Evolutionary conservation across 176 grass and related monocot species (phyloP), one percentile per base, ranked within the genome.

Genomic region (Aegilops sharonensis): DNA sequence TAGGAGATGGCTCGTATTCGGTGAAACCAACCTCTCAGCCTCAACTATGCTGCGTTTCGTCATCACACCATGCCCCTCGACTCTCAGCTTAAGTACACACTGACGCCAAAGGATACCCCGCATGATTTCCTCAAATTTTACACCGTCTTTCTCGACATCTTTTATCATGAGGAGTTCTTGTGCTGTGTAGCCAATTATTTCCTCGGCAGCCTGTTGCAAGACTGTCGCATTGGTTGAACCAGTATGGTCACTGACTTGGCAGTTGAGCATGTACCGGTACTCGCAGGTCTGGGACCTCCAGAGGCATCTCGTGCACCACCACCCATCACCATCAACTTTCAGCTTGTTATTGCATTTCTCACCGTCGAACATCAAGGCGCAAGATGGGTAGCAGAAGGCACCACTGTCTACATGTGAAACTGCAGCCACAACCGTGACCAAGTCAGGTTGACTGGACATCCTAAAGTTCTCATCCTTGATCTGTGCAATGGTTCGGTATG

Each of bases 381-480:
- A 98, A 85, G 90, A 90, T 60, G 89, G 92, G 25, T 98, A 98
- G 77, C 75, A 98, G 81, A 98, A 92, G 77, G 25, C 82, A 32
- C 88, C 91, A n/a, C 76, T 9, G 17, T 39, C 54, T 24, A 95
- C 13, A 75, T 81, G 78, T 40, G 90, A 90, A 86, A 98, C 77
- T 12, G 81, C 43, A 60, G 80, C 91, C 75, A 95, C 93, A 57
- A 98, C 47, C 59, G 69, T 91, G 37, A 98, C 84, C 84, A 86
- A 94, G 21, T 89, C 93, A 15, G 93, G 85, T 64, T 95, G 95
- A 60, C 87, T 89, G 9, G 56, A 27, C 67, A 57, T 76, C 34
- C 95, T 82, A 32, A 98, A 89, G 12, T 77, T 80, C 27, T 94
- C 93, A 72, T 98, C 95, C 89, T 95, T 95, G 68, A 98, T 95